These are phyloP conservation scores for Vitis labrusca DNA, from an alignment of 164 flowering plant genomes.

Conservation along the genomic window DNA sequence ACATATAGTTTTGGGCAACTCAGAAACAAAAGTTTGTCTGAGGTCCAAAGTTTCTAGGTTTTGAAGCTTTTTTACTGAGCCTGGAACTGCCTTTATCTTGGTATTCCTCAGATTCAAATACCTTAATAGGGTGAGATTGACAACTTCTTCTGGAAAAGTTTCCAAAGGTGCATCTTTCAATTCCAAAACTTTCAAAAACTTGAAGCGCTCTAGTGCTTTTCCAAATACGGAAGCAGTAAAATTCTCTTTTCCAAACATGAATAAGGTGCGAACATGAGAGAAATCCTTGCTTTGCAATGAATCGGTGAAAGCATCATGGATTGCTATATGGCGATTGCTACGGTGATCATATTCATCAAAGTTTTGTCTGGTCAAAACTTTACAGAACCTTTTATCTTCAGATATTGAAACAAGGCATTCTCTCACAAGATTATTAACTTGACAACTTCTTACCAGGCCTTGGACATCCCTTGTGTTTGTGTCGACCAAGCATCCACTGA, in stretches of 20 bases:
- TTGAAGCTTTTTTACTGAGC: neutral
- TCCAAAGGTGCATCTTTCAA: slow-evolving; percentile 1
- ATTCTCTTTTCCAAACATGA: slow-evolving; percentile 1
- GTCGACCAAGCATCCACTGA: slow-evolving; percentile 25
- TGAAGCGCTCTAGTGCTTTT: neutral
- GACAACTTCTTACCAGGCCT: slow-evolving; percentile 22
- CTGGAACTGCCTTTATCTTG: neutral
- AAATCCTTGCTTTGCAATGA: no score
- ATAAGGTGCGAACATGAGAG: neutral
- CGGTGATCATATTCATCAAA: neutral
- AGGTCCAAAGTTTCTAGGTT: slow-evolving; percentile 5
- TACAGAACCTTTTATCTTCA: slow-evolving; percentile 24
- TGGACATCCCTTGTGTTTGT: slow-evolving; percentile 6
- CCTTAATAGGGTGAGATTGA: neutral
- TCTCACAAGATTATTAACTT: slow-evolving; percentile 32
- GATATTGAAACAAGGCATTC: slow-evolving; percentile 20
- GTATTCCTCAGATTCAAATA: slow-evolving; percentile 6
- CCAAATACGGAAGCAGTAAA: neutral
- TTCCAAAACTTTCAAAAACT: slow-evolving; percentile 1
- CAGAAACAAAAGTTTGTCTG: neutral
- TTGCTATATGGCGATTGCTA: neutral
- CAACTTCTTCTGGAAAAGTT: neutral
- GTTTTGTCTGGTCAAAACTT: neutral
- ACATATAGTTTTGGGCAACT: slow-evolving; percentile 4
- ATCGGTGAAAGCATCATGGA: neutral